A percentile compares a stretch with the other conserved stretches of the same genome.
Evolutionary conservation across 1,284 basidiomycete species (phyloP).

Genomic region (Baeospora myosura): DNA sequence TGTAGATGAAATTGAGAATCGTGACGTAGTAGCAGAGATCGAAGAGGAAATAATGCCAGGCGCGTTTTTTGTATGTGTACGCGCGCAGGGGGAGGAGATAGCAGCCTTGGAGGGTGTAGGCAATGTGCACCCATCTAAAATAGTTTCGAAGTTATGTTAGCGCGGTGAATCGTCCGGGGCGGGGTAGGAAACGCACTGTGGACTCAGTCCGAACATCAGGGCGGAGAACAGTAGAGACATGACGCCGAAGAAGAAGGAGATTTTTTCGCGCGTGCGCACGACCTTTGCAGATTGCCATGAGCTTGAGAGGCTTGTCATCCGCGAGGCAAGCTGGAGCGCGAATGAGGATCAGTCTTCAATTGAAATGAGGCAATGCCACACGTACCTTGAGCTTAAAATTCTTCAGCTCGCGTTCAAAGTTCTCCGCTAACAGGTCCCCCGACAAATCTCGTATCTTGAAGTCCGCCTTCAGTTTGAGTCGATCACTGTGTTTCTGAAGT

Average conservation of each 20-base stretch:
- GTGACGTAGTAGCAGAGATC: constrained; percentile 89
- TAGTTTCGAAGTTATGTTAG: constrained; percentile 7
- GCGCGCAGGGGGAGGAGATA: constrained; percentile 77
- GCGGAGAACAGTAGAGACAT: constrained; percentile 81
- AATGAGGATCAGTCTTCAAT: constrained; percentile 11
- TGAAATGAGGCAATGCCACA: neutral
- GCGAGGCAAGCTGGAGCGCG: constrained; percentile 54
- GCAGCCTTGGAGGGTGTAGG: constrained; percentile 68
- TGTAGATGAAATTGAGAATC: constrained; percentile 81
- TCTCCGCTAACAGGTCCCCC: constrained; percentile 60
- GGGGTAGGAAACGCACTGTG: constrained; percentile 76
- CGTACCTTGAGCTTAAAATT: constrained; percentile 63
- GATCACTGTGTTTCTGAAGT: constrained; percentile 79
- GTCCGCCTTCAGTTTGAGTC: constrained; percentile 56
- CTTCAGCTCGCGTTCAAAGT: constrained; percentile 79
- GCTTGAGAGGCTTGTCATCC: constrained; percentile 63
- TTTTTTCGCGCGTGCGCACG: constrained; percentile 84
- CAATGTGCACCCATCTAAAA: constrained; percentile 66
- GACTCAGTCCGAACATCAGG: constrained; percentile 75
- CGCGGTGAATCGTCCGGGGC: constrained; percentile 22
- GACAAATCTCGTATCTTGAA: constrained; percentile 64
- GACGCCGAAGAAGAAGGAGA: constrained; percentile 88
- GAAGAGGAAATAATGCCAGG: constrained; percentile 89
- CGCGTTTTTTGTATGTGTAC: constrained; percentile 80
- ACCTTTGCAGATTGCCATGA: constrained; percentile 90